phyloP scores from a whole-genome alignment of 129 eudicot species.

The Logfia minima region DNA sequence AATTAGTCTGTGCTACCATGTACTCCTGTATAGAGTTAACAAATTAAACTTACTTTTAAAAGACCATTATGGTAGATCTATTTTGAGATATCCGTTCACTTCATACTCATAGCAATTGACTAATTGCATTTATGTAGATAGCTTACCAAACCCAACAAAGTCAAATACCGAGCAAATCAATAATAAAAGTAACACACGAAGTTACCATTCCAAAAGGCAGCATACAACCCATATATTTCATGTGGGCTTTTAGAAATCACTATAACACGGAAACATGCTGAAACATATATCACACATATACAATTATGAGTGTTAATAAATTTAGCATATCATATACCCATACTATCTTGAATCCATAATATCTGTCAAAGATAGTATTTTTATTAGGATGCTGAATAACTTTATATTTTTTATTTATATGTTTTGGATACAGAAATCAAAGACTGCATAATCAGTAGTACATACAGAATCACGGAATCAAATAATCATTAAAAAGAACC shows the following conservation, averaged over 20 bases:
- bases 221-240: background rate
- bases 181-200: background rate
- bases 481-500: background rate
- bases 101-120: background rate
- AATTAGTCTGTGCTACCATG: background rate
- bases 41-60: background rate
- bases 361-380: background rate
- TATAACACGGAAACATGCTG: background rate
- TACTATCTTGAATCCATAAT: too few relatives aligned
- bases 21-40: background rate
- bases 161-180: background rate
- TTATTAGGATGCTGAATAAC: background rate
- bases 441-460: too few relatives aligned
- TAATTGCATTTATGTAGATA: background rate
- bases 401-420: background rate
- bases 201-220: background rate
- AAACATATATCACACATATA: background rate
- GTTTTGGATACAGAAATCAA: background rate
- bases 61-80: background rate
- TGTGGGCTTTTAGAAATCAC: background rate
- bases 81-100: background rate
- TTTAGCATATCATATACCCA: too few relatives aligned
- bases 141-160: background rate
- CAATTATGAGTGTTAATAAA: too few relatives aligned
- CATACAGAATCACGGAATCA: background rate